These are phyloP conservation scores for Heliosperma pusillum DNA, from an alignment of 148 eudicot species.

Conservation along the genomic window DNA sequence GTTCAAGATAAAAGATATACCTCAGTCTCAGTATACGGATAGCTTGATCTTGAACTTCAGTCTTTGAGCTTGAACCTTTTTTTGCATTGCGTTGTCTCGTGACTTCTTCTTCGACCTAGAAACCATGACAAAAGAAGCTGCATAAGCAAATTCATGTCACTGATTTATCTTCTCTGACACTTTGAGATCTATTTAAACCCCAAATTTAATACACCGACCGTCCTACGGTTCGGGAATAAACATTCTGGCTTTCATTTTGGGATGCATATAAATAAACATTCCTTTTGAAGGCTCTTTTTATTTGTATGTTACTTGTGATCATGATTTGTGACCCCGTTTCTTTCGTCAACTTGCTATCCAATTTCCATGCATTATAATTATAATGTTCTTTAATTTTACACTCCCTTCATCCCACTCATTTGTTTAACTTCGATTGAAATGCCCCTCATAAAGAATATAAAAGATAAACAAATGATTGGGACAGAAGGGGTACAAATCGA, in stretches of 20 bases:
- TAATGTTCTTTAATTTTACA: not conserved
- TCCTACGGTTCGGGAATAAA: too few relatives aligned
- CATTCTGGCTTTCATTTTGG: too few relatives aligned
- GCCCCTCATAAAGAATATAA: too few relatives aligned
- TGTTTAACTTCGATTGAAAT: too few relatives aligned
- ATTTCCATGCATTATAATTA: not conserved
- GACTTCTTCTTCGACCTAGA: constrained; percentile 80
- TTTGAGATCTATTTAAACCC: not conserved
- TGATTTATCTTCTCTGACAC: not conserved
- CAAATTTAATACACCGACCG: not conserved
- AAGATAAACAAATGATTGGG: too few relatives aligned
- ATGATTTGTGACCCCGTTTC: not conserved
- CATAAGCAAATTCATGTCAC: not conserved
- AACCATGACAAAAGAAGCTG: constrained; percentile 11
- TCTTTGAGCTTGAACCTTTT: constrained; percentile 78
- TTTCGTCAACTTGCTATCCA: not conserved
- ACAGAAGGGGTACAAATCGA: too few relatives aligned
- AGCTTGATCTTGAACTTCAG: constrained; percentile 88
- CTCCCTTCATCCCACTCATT: too few relatives aligned
- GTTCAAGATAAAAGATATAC: constrained; percentile 32
- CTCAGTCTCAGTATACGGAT: constrained; percentile 77
- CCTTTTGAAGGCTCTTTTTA: too few relatives aligned
- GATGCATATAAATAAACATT: too few relatives aligned
- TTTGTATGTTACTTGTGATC: not conserved
- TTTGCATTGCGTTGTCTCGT: constrained; percentile 51